Base-by-base conservation (phyloP, 768 basidiomycete species). In the Dioszegia hungarica region DNA sequence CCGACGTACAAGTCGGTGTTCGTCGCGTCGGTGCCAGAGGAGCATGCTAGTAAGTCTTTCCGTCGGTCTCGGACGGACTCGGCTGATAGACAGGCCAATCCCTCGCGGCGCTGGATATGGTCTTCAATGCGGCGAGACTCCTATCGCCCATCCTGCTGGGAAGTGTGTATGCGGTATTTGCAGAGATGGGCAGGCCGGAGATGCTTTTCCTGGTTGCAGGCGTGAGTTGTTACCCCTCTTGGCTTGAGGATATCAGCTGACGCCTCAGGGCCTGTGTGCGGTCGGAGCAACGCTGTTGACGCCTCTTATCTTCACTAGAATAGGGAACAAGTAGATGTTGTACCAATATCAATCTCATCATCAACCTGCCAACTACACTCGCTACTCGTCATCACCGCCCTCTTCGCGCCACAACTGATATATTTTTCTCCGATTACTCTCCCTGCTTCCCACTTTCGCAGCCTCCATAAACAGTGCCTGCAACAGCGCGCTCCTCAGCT, bases 391-490 rank as follows among this genome's bases (percentile, higher is more conserved):
- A 34, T 68, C 74, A n/a, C 70, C 75, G n/a, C 69, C 75, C 37
- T 66, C 60, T 43, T 77, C 82, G 75, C 85, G 87, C 84, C 89
- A 94, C 25, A 91, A 75, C 5, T 81, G 81, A 72, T 92, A 94
- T 77, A 97, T 81, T 79, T 83, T 89, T 75, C 88, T 79, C 64
- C 92, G 81, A 74, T 87, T 91, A 63, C 90, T 88, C 67, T 83
- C 82, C 37, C 88, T 85, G n/a, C 86, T 83, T 57, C 83, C 79
- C 34, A 82, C 62, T 24, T 66, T 59, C 14, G 70, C 85, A 31
- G 91, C 90, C 29, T 84, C 77, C 17, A 85, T 82, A 67, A 94
- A 93, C 40, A 94, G 62, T 38, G 75, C 78, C 62, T 80, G 79
- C 57, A 90, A 75, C 9, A 94, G 61, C 44, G 78, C 80, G 57